Evolutionary conservation across 805 yeast species (phyloP).

Genomic region (Cephaloascus albidus): DNA sequence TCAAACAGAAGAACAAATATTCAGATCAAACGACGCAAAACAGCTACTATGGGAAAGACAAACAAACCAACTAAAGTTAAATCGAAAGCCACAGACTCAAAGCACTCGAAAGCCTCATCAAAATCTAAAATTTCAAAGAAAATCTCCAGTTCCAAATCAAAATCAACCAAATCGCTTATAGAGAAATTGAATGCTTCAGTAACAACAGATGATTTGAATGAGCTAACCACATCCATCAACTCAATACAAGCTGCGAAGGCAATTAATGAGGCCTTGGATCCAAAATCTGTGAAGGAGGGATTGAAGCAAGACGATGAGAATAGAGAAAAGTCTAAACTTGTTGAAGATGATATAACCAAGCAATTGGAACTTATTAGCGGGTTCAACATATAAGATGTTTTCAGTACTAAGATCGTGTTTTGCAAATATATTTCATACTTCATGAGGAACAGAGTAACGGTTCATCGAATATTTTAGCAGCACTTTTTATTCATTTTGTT

Average conservation of each 20-base stretch:
- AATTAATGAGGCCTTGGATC: slow-evolving; percentile 9
- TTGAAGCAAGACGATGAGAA: not conserved
- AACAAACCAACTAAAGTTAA: no score
- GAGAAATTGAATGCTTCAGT: slow-evolving; percentile 24
- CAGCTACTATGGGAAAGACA: slow-evolving; percentile 4
- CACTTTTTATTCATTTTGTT: no score
- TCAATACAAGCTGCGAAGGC: slow-evolving; percentile 9
- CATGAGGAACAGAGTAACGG: no score
- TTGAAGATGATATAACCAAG: not conserved
- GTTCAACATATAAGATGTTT: no score
- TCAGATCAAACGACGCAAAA: not conserved
- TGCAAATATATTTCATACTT: no score
- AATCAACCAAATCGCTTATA: slow-evolving; percentile 21
- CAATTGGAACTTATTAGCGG: slow-evolving; percentile 1
- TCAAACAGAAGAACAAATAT: not conserved
- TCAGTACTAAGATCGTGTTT: no score
- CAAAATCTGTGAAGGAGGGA: not conserved
- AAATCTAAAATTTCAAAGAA: slow-evolving; percentile 6
- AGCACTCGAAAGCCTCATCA: slow-evolving; percentile 6
- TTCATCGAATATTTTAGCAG: no score
- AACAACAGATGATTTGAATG: no score
- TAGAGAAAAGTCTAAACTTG: not conserved
- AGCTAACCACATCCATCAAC: no score
- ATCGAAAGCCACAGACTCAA: no score
- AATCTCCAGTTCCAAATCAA: slow-evolving; percentile 11